A percentile compares a stretch with the other conserved stretches of the same genome.
Evolutionary conservation across 2,329 filamentous ascomycete genomes (phyloP).

Genomic region (Teratosphaeria pseudoeucalypti): DNA sequence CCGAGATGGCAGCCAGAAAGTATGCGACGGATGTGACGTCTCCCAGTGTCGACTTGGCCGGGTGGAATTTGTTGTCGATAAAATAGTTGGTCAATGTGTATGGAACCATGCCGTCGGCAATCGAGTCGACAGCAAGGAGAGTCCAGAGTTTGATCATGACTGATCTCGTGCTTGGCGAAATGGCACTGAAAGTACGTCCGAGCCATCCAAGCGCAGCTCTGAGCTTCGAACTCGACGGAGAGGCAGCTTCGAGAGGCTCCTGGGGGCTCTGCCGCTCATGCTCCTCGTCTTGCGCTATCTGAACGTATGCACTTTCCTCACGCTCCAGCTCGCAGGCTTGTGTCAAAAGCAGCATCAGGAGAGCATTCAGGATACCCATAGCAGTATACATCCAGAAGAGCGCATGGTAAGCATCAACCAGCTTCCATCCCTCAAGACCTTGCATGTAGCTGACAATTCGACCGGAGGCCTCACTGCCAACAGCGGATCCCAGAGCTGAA

Average conservation of each 20-base stretch:
- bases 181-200: slow-evolving; percentile 37
- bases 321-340: slow-evolving; percentile 38
- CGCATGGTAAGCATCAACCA: slow-evolving; percentile 45
- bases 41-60: slow-evolving; percentile 44
- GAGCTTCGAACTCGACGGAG: background rate
- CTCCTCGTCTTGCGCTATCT: slow-evolving; percentile 19
- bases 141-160: slow-evolving; percentile 54
- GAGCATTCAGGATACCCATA: slow-evolving; percentile 45
- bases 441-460: slow-evolving; percentile 41
- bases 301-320: slow-evolving; percentile 18
- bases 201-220: slow-evolving; percentile 7
- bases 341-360: slow-evolving; percentile 39
- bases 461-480: slow-evolving; percentile 45
- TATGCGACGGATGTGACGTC: slow-evolving; percentile 42
- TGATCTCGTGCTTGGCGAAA: slow-evolving; percentile 45
- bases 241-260: background rate
- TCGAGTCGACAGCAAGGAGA: slow-evolving; percentile 57
- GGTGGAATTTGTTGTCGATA: slow-evolving; percentile 44
- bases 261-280: slow-evolving; percentile 4
- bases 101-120: slow-evolving; percentile 55
- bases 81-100: slow-evolving; percentile 44
- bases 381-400: slow-evolving; percentile 49
- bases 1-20: slow-evolving; percentile 33
- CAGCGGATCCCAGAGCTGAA: slow-evolving; percentile 45
- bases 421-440: slow-evolving; percentile 37